Percentiles rank a stretch among this genome's conserved stretches.
phyloP scores from a whole-genome alignment of 2,329 filamentous ascomycete species.

The Sphaerostilbella broomeana region DNA sequence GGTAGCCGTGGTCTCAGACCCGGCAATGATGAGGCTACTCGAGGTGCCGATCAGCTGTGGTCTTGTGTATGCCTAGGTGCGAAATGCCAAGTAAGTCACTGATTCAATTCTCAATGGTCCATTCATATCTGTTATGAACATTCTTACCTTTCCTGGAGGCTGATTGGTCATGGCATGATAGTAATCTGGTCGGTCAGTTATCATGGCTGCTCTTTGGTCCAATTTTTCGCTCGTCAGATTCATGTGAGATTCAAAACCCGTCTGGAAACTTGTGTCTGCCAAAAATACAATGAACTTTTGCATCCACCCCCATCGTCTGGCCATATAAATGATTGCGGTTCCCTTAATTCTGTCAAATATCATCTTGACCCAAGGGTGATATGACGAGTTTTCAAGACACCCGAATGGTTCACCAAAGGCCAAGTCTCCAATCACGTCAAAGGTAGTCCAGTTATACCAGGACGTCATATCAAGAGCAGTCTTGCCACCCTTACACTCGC shows the following conservation, averaged over 20 bases:
- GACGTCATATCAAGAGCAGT: constrained; percentile 18
- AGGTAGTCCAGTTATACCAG: constrained; percentile 25
- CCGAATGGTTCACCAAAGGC: constrained; percentile 25
- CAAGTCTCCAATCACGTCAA: constrained; percentile 26
- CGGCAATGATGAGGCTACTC: constrained; percentile 21
- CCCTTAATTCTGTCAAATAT: constrained; percentile 17
- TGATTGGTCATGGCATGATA: no score
- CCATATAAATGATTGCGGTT: background rate
- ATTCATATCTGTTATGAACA: no score
- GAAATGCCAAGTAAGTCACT: no score
- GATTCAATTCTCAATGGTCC: background rate
- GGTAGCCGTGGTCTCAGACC: constrained; percentile 29
- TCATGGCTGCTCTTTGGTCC: no score
- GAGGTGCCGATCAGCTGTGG: background rate
- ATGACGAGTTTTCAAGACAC: constrained; percentile 19
- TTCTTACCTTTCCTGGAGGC: no score
- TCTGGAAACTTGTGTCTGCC: no score
- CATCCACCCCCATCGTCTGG: no score
- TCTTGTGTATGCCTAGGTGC: constrained; percentile 9
- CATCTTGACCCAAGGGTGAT: constrained; percentile 22
- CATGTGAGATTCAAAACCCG: no score
- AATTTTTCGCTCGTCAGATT: no score
- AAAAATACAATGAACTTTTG: no score
- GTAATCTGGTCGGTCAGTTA: no score
- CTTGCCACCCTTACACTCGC: constrained; percentile 12